Evolutionary conservation across 2,329 filamentous ascomycete genomes (phyloP), one percentile per base, ranked within the genome.

Genomic region (Exophiala xenobiotica): DNA sequence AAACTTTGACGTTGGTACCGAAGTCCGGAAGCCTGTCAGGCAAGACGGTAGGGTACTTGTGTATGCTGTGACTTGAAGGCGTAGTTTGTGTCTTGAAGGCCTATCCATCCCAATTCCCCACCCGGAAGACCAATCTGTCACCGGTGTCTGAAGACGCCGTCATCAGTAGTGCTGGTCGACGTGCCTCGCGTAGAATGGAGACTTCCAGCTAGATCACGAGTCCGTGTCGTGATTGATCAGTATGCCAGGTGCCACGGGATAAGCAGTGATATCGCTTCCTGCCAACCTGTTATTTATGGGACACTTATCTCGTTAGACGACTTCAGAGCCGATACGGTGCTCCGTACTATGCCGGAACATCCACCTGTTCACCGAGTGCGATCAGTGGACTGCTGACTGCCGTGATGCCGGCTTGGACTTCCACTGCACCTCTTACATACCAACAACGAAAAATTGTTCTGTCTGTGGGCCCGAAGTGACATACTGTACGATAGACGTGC

Each of bases 331-430:
- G n/a, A n/a, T n/a, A n/a, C n/a, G n/a, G n/a, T n/a, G n/a, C n/a
- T n/a, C n/a, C n/a, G n/a, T n/a, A n/a, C n/a, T n/a, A n/a, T n/a
- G n/a, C n/a, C n/a, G n/a, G n/a, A n/a, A n/a, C n/a, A n/a, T 40
- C 38, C 38, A 40, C 38, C 22, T 24, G 37, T 22, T 40, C 22
- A n/a, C 19, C 22, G 11, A 33, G 11, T 33, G 29, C 29, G 16
- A n/a, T n/a, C n/a, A 33, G 16, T 33, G 12, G 29, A 20, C 14
- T 22, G 38, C 38, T 24, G 38, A 20, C 20, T 40, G 38, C 38
- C 38, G 38, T 40, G 38, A n/a, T 40, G 20, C 38, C 38, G 38
- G 22, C 19, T 40, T 40, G 38, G n/a, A 22, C 37, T 20, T n/a
- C 19, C 9, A 31, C 4, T 8, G 3, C 12, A n/a, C n/a, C n/a